Conservation (phyloP, 306 rosid genomes). For the Albizia julibrissin region DNA sequence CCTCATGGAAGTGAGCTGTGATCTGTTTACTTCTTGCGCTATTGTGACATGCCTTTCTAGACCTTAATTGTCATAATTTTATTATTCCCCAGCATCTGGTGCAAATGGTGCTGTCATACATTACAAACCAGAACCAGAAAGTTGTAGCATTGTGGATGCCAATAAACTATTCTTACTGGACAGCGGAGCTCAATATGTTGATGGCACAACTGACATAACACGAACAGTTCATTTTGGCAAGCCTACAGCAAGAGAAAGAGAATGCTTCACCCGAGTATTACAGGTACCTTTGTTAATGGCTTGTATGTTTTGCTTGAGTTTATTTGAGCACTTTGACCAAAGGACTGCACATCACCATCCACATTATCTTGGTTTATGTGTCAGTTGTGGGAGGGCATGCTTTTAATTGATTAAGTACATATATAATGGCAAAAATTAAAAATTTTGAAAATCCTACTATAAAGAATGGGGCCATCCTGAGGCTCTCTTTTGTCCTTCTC, state of each 20-base stretch:
- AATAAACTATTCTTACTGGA: slow-evolving; percentile 85
- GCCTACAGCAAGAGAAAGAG: slow-evolving; percentile 70
- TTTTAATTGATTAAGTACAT: neutral
- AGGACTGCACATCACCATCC: slow-evolving; percentile 10
- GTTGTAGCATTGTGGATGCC: slow-evolving; percentile 76
- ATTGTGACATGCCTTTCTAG: neutral
- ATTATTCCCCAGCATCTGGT: slow-evolving; percentile 71
- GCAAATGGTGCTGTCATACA: slow-evolving; percentile 96
- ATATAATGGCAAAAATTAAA: slow-evolving; percentile 24
- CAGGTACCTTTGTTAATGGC: slow-evolving; percentile 53
- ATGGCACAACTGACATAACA: slow-evolving; percentile 96
- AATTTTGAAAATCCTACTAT: slow-evolving; percentile 1
- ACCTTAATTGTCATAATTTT: slow-evolving; percentile 18
- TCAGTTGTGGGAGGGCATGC: neutral
- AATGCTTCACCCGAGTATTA: slow-evolving; percentile 91
- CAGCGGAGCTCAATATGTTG: slow-evolving; percentile 96
- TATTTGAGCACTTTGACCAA: slow-evolving; percentile 29
- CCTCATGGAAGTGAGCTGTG: slow-evolving; percentile 27
- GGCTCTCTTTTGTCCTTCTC: slow-evolving; percentile 28
- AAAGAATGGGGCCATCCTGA: slow-evolving; percentile 19
- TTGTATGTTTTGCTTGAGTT: slow-evolving; percentile 11
- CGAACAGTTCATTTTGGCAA: slow-evolving; percentile 95
- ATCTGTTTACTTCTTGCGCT: slow-evolving; percentile 11
- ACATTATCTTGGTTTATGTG: slow-evolving; percentile 16
- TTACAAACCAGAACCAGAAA: slow-evolving; percentile 86